Conservation (phyloP, 352 stramenopile species). For the Pythium brachiatum region DNA sequence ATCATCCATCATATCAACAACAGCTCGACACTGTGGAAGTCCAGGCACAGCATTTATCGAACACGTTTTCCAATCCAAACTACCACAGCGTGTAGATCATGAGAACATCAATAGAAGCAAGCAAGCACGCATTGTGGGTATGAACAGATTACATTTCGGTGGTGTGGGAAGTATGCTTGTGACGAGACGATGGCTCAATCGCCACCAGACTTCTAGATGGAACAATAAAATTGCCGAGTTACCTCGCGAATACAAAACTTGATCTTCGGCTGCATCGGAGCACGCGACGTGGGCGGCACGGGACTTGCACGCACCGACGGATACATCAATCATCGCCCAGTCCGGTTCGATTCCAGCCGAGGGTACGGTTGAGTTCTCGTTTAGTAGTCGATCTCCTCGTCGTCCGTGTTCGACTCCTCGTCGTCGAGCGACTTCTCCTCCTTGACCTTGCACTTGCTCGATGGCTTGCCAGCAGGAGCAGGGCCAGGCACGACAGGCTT, state of each 20-base stretch:
- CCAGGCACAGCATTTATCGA: constrained; percentile 57
- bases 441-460: constrained; percentile 23
- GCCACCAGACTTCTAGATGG: constrained; percentile 9
- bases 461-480: background rate
- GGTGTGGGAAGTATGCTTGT: background rate
- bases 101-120: background rate
- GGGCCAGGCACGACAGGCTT: background rate
- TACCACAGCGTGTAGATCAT: constrained; percentile 43
- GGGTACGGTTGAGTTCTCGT: background rate
- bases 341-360: background rate
- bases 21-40: constrained; percentile 75
- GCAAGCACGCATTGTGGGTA: too few relatives aligned
- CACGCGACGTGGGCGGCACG: background rate
- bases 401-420: constrained; percentile 6
- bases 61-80: constrained; percentile 59
- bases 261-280: background rate
- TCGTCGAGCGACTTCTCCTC: constrained; percentile 11
- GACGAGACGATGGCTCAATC: background rate
- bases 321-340: background rate
- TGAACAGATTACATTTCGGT: constrained; percentile 4
- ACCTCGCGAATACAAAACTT: constrained; percentile 1
- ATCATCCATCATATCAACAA: background rate
- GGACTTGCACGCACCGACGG: background rate
- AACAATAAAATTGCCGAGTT: constrained; percentile 10
- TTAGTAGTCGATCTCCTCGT: constrained; percentile 22